phyloP scores from a whole-genome alignment of 768 basidiomycete species.

The Termitomyces sp. region DNA sequence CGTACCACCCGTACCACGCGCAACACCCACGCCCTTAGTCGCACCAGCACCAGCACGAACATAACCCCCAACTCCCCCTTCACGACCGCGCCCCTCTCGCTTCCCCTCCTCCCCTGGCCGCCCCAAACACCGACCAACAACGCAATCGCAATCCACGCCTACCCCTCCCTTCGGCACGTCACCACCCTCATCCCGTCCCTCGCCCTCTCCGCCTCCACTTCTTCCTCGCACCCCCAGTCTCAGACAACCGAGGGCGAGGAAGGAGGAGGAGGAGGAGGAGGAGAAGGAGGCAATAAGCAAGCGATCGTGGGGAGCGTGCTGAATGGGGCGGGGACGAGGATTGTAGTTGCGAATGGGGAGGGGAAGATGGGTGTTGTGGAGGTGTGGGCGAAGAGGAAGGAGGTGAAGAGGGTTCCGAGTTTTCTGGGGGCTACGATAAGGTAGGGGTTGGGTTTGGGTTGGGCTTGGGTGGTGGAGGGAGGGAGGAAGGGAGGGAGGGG shows the following conservation, averaged over 20 bases:
- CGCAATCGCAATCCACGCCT: slow-evolving; percentile 1
- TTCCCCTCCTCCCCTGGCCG: slow-evolving; percentile 1
- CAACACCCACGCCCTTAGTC: background rate
- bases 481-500: background rate
- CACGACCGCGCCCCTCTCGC: background rate
- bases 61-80: background rate
- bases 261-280: background rate
- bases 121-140: background rate
- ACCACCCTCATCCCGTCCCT: background rate
- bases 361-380: slow-evolving; percentile 26
- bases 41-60: background rate
- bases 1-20: background rate
- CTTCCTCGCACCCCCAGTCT: background rate
- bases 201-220: background rate
- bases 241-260: background rate
- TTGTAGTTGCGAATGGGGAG: slow-evolving; percentile 44
- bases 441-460: background rate
- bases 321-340: slow-evolving; percentile 50
- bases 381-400: slow-evolving; percentile 47
- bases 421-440: slow-evolving; percentile 27
- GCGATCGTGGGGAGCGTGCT: slow-evolving; percentile 60
- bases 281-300: slow-evolving; percentile 46
- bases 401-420: slow-evolving; percentile 32
- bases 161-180: slow-evolving; percentile 6
- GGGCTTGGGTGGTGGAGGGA: background rate